A percentile compares a stretch with the other conserved stretches of the same genome.
Conservation (phyloP, 1,284 basidiomycete genomes). For the Ganoderma lingzhi region DNA sequence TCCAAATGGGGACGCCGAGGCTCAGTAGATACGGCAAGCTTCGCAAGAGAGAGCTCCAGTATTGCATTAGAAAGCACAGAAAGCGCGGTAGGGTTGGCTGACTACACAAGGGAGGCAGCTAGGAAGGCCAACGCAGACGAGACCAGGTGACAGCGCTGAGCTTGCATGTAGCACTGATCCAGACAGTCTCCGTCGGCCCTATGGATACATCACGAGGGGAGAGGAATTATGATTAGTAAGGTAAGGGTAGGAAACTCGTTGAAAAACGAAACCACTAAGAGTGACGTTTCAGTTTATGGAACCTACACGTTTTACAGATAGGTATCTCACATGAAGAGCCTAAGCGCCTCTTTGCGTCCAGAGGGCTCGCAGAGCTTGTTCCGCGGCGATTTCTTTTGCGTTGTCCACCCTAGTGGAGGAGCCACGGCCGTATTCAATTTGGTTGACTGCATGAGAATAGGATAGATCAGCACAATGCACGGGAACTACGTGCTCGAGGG, state of each 20-base stretch:
- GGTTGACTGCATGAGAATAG: slow-evolving; percentile 18
- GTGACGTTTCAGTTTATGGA: background rate
- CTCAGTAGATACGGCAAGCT: slow-evolving; percentile 11
- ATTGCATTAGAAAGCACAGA: slow-evolving; percentile 26
- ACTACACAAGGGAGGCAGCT: slow-evolving; percentile 28
- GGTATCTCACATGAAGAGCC: slow-evolving; percentile 5
- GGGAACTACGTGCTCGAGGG: background rate
- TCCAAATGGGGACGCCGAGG: slow-evolving; percentile 5
- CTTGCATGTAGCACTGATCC: slow-evolving; percentile 18
- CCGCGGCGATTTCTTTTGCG: slow-evolving; percentile 28
- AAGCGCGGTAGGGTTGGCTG: slow-evolving; percentile 29
- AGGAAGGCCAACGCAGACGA: slow-evolving; percentile 20
- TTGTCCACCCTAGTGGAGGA: slow-evolving; percentile 10
- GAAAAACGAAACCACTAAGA: background rate
- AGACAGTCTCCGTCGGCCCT: slow-evolving; percentile 21
- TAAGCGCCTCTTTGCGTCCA: slow-evolving; percentile 18
- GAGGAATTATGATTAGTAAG: background rate
- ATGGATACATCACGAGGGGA: slow-evolving; percentile 16
- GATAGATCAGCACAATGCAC: background rate
- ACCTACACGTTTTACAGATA: background rate
- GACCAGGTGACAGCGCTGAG: slow-evolving; percentile 4
- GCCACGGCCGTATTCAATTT: slow-evolving; percentile 26
- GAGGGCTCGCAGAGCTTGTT: slow-evolving; percentile 24
- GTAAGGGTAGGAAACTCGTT: background rate
- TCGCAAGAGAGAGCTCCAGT: slow-evolving; percentile 14